Percentiles rank a stretch among this genome's conserved stretches.
Evolutionary conservation across 2,329 filamentous ascomycete genomes (phyloP).

Genomic region (Calonectria pteridis): DNA sequence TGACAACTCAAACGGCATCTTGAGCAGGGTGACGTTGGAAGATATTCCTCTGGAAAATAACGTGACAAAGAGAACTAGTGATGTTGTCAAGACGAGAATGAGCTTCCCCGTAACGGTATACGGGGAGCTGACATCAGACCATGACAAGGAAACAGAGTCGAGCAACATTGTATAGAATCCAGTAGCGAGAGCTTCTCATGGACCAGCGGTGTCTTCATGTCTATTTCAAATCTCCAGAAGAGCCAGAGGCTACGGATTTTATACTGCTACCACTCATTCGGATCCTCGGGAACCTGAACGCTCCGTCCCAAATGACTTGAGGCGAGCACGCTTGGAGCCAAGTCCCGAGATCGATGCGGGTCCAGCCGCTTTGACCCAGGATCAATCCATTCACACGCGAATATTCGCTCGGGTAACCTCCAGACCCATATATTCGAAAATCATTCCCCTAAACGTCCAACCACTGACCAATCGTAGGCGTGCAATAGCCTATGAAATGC

Average conservation of each 20-base stretch:
- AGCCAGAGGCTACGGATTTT: not conserved
- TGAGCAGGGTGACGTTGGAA: not conserved
- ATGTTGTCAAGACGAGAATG: not conserved
- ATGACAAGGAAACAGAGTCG: not conserved
- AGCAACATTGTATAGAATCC: not conserved
- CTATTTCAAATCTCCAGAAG: not conserved
- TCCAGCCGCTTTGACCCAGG: not conserved
- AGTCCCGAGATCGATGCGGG: not conserved
- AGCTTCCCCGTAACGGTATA: not conserved
- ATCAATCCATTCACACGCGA: not conserved
- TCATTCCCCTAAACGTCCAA: not conserved
- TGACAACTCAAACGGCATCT: not conserved
- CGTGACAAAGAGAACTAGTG: not conserved
- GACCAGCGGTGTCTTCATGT: not conserved
- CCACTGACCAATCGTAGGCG: not conserved
- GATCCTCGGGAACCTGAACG: not conserved
- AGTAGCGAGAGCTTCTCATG: not conserved
- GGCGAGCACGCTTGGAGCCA: not conserved
- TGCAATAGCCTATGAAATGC: not conserved
- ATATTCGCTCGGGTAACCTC: not conserved
- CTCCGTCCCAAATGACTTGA: not conserved
- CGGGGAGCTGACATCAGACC: not conserved
- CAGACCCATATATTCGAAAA: not conserved
- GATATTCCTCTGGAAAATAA: not conserved
- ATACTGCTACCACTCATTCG: not conserved